Percentiles rank a stretch among this genome's conserved stretches.
These are phyloP conservation scores for Coemansia sp. DNA, from an alignment of 192 early-diverging fungal species.

Conservation along the genomic window DNA sequence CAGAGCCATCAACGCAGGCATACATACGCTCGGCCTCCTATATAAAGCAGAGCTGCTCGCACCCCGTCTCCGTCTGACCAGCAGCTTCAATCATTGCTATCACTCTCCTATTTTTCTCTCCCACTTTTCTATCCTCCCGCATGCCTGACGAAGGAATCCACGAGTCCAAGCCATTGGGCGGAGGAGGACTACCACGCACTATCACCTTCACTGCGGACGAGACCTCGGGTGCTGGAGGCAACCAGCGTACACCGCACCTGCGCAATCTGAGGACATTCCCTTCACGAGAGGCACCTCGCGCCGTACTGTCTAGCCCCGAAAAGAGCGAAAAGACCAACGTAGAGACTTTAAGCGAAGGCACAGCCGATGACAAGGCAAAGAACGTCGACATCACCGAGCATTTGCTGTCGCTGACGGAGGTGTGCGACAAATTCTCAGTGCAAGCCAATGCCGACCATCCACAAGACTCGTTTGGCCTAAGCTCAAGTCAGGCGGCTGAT, in stretches of 20 bases:
- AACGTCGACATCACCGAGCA: slow-evolving; percentile 63
- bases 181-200: slow-evolving; percentile 19
- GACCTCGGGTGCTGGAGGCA: slow-evolving; percentile 6
- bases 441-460: slow-evolving; percentile 65
- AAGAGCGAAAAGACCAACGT: slow-evolving; percentile 8
- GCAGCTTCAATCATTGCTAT: neutral
- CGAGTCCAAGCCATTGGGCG: slow-evolving; percentile 5
- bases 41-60: neutral
- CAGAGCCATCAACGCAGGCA: neutral
- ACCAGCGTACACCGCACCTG: slow-evolving; percentile 9
- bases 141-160: slow-evolving; percentile 14
- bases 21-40: neutral
- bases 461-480: slow-evolving; percentile 70
- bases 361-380: slow-evolving; percentile 25
- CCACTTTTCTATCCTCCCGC: neutral
- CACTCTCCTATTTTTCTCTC: neutral
- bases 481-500: slow-evolving; percentile 61
- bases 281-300: slow-evolving; percentile 16
- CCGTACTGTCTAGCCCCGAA: neutral
- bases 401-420: slow-evolving; percentile 60
- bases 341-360: neutral
- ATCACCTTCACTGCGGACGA: slow-evolving; percentile 29
- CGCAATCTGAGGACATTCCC: slow-evolving; percentile 14
- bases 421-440: slow-evolving; percentile 57
- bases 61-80: neutral